phyloP scores from a whole-genome alignment of 2,329 filamentous ascomycete species.

The Allantophomopsis cytisporea region DNA sequence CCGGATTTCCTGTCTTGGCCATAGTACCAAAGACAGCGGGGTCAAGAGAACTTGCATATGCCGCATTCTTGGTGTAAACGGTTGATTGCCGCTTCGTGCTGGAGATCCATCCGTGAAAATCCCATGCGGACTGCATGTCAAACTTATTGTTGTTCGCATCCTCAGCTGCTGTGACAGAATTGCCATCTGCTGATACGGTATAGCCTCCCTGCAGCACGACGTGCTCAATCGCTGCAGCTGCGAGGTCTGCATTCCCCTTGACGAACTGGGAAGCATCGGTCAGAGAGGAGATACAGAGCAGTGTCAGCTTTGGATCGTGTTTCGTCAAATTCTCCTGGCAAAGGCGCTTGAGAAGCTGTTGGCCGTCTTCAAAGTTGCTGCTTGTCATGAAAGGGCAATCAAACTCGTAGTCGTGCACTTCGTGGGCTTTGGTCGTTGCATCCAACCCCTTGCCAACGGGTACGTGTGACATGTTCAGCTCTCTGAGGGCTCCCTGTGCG shows the following conservation, averaged over 20 bases:
- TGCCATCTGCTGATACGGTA: constrained; percentile 1
- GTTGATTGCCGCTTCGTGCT: constrained; percentile 8
- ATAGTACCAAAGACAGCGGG: constrained; percentile 8
- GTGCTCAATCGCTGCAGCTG: constrained; percentile 5
- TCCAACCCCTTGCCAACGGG: constrained; percentile 8
- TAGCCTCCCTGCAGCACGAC: constrained; percentile 14
- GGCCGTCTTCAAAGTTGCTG: not conserved
- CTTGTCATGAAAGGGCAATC: constrained; percentile 12
- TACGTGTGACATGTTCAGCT: constrained; percentile 7
- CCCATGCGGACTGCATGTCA: constrained; percentile 5
- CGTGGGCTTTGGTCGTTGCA: constrained; percentile 1
- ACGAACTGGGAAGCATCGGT: constrained; percentile 11
- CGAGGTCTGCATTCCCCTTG: constrained; percentile 3
- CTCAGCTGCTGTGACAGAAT: constrained; percentile 1
- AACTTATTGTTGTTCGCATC: constrained; percentile 13
- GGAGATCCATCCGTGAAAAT: constrained; percentile 10
- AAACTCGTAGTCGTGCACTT: constrained; percentile 9
- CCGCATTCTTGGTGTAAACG: constrained; percentile 12
- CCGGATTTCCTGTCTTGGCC: constrained; percentile 6
- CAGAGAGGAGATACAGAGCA: constrained; percentile 13
- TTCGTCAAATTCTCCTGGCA: constrained; percentile 4
- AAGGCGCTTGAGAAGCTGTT: constrained; percentile 1
- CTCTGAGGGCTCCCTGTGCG: constrained; percentile 11
- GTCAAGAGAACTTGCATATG: constrained; percentile 8
- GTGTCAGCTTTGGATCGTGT: constrained; percentile 8